Base-by-base conservation (phyloP, 1,284 basidiomycete genomes). In the Coniophora puteana region DNA sequence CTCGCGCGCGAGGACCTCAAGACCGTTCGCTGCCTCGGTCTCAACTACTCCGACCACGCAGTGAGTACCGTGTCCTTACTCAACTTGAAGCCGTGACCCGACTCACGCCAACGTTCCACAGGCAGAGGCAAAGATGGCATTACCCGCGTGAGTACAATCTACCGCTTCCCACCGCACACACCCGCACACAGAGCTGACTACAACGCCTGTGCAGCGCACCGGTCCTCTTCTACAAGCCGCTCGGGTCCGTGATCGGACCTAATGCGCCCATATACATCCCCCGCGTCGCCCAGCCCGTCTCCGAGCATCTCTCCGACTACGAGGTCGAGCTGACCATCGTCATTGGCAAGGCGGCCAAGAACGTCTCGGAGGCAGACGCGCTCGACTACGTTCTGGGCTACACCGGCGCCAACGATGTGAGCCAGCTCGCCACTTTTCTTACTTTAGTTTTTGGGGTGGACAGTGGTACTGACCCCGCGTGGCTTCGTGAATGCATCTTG, bases 291-390 rank as follows among this genome's bases (percentile, higher is more conserved):
- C 77, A 83, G 51, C 89, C 89, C 18, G 72, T 81, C 2, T 71
- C 83, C 17, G 79, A 78, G 35, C 80, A 88, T 51, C 66, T 84
- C 3, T 76, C 89, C 1, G 93, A 96, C 62, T 95, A 92, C 55
- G 93, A 96, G 58, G 83, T 89, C 35, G 93, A 96, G 54, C 67
- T 96, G 11, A 87, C 80, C 26, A 76, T 94, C 48, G 83, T 95
- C 43, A 89, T 95, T 33, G 89, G 89, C 14, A 87, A 84, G 53
- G 59, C 78, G 0, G 84, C 85, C 35, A 88, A 84, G 65, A 66
- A 94, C 53, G 89, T 93, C 7, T 70, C 73, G 0, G 83, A 86
- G 51, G 74, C 68, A 1, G 76, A 92, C 4, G 90, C 91, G 0
- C 65, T 92, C 37, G 78, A 89, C 53, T 89, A 91, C 51, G 82